These are phyloP conservation scores for Globisporangium solare DNA, from an alignment of 352 stramenopile genomes.

Conservation along the genomic window DNA sequence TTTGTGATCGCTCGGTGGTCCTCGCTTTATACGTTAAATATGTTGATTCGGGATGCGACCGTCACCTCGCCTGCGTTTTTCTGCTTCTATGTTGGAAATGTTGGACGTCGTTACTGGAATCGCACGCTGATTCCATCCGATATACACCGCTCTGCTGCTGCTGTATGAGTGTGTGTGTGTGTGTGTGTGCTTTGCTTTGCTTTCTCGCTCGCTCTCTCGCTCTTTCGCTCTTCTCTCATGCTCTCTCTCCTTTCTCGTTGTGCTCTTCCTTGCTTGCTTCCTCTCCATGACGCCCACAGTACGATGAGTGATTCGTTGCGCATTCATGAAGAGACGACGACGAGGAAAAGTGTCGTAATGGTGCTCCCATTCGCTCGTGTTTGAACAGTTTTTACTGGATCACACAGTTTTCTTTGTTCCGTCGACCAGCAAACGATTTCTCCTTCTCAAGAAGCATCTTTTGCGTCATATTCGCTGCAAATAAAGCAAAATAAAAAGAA, in stretches of 20 bases:
- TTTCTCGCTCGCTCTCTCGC: background rate
- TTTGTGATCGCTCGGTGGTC: background rate
- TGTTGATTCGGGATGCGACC: slow-evolving; percentile 4
- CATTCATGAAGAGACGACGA: background rate
- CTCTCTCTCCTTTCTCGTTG: background rate
- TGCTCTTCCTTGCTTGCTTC: background rate
- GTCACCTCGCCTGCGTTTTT: background rate
- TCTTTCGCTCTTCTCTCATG: background rate
- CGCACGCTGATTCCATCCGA: slow-evolving; percentile 1
- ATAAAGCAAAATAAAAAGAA: background rate
- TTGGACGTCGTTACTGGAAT: background rate
- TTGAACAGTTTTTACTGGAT: slow-evolving; percentile 35
- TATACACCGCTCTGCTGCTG: slow-evolving; percentile 11
- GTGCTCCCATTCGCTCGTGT: background rate
- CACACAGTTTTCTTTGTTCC: slow-evolving; percentile 81
- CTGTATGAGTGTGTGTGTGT: slow-evolving; percentile 7
- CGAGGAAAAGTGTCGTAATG: background rate
- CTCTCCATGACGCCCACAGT: background rate
- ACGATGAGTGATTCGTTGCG: background rate
- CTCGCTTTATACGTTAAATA: slow-evolving; percentile 1
- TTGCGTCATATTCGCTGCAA: slow-evolving; percentile 63
- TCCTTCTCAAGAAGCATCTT: slow-evolving; percentile 79
- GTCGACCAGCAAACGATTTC: slow-evolving; percentile 59
- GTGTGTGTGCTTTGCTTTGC: slow-evolving; percentile 6
- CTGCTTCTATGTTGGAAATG: slow-evolving; percentile 9